Base-by-base conservation (phyloP, 495 filamentous ascomycete species). In the Cenococcum geophilum region DNA sequence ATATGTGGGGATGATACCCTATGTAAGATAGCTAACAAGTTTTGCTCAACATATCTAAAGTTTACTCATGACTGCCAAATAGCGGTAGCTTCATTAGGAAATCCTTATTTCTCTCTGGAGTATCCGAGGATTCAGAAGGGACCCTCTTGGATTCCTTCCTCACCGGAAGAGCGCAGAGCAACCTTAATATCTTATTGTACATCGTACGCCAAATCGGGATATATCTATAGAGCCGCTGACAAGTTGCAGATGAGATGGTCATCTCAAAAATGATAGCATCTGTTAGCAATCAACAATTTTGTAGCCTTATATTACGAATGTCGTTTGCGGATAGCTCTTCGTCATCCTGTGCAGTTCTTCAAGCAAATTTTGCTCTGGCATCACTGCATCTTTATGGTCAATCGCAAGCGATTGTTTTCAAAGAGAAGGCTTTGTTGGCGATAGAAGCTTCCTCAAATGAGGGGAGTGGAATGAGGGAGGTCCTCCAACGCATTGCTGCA, bases 401-500 rank as follows among this genome's bases (percentile, higher is more conserved):
- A 1, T 27, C n/a, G 1, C 58, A 12, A 35, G 47, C 58, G 25
- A 11, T 60, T n/a, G 22, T 40, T 4, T 54, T 53, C 48, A 53
- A 60, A 34, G 1, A 8, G 10, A 53, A 25, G 27, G 58, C 58
- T 10, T 16, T 35, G 6, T 14, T 10, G 14, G 58, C 58, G 14
- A 6, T 60, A 3, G 9, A 23, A 23, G 20, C 20, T 40, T 60
- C 58, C 16, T 21, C 21, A n/a, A 11, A 48, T 10, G n/a, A 60
- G 20, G 16, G 3, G 12, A 32, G 1, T 16, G 32, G 25, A 34
- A 60, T 22, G 21, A 50, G 51, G 23, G 21, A 23, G 20, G 32
- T 21, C 1, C 58, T 60, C 6, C 58, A 60, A 27, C 34, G 45
- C 18, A 60, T 60, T 1, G 27, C 52, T 40, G 58, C 58, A 9